These are phyloP conservation scores for Diddensiella transvaalensis DNA, from an alignment of 805 yeast genomes.

Conservation along the genomic window DNA sequence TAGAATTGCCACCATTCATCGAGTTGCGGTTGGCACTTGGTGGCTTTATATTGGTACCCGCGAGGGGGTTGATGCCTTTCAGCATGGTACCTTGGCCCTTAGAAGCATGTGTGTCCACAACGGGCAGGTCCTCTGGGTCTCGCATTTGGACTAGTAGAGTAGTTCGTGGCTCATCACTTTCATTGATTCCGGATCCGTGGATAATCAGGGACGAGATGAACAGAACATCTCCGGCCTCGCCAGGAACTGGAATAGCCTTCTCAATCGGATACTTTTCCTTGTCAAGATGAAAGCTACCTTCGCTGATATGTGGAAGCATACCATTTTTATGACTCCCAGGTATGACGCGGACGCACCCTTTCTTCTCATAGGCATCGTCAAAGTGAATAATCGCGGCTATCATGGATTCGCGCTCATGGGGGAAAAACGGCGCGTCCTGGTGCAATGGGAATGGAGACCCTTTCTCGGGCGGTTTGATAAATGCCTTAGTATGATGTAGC, in stretches of 20 bases:
- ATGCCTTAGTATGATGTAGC: constrained; percentile 7
- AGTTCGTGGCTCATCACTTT: constrained; percentile 1
- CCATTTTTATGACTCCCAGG: background rate
- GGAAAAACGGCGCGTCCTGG: constrained; percentile 7
- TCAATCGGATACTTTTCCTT: constrained; percentile 3
- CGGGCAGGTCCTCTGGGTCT: constrained; percentile 4
- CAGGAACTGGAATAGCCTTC: constrained; percentile 3
- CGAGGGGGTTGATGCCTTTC: constrained; percentile 1
- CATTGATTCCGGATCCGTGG: constrained; percentile 4
- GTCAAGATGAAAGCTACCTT: constrained; percentile 2
- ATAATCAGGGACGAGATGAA: constrained; percentile 2
- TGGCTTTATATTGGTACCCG: background rate
- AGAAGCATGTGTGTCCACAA: constrained; percentile 2
- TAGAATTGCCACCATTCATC: background rate
- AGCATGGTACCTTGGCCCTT: constrained; percentile 4
- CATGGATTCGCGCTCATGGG: constrained; percentile 5
- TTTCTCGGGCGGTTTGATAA: constrained; percentile 6
- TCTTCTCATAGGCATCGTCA: constrained; percentile 6
- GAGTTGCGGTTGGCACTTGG: background rate
- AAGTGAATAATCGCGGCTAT: constrained; percentile 5
- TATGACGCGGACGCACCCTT: constrained; percentile 3
- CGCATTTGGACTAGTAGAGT: constrained; percentile 1
- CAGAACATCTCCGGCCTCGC: constrained; percentile 1
- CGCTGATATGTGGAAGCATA: constrained; percentile 2
- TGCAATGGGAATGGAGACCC: constrained; percentile 8